Evolutionary conservation across 169 alveolate species (phyloP).

Genomic region (Plasmodium malariae): DNA sequence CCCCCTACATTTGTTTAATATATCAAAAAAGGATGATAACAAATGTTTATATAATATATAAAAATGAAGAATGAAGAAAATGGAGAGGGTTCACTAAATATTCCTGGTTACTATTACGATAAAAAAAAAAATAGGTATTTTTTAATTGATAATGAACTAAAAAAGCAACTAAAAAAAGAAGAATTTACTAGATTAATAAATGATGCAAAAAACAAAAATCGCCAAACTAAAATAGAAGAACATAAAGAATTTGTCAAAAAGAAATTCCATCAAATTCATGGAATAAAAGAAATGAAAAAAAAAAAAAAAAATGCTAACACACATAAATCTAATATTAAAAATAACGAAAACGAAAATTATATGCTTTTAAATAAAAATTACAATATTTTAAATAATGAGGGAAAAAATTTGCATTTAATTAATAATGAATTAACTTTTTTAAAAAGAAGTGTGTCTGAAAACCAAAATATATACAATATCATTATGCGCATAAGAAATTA

Average conservation of each 20-base stretch:
- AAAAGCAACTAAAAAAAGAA: conserved; percentile 63
- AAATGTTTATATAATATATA: background rate
- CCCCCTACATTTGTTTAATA: background rate
- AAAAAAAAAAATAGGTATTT: conserved; percentile 70
- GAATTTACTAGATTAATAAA: conserved; percentile 49
- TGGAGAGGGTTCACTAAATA: conserved; percentile 8
- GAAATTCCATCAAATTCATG: conserved; percentile 71
- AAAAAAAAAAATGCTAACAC: conserved; percentile 47
- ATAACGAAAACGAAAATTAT: conserved; percentile 24
- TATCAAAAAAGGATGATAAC: conserved; percentile 15
- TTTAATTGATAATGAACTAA: conserved; percentile 67
- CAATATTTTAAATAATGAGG: conserved; percentile 25
- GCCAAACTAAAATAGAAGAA: conserved; percentile 41
- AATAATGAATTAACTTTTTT: conserved; percentile 56
- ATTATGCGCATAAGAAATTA: conserved; percentile 49
- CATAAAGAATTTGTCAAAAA: conserved; percentile 26
- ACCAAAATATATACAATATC: conserved; percentile 68
- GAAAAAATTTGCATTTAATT: conserved; percentile 66
- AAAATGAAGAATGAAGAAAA: conserved; percentile 34
- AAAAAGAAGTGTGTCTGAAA: conserved; percentile 55
- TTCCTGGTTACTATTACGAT: conserved; percentile 69
- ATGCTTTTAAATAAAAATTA: conserved; percentile 5
- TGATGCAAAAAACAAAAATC: conserved; percentile 77
- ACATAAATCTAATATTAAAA: conserved; percentile 33
- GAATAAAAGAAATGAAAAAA: conserved; percentile 77